Conservation (phyloP, 2,329 filamentous ascomycete species). For the Scedosporium dehoogii region DNA sequence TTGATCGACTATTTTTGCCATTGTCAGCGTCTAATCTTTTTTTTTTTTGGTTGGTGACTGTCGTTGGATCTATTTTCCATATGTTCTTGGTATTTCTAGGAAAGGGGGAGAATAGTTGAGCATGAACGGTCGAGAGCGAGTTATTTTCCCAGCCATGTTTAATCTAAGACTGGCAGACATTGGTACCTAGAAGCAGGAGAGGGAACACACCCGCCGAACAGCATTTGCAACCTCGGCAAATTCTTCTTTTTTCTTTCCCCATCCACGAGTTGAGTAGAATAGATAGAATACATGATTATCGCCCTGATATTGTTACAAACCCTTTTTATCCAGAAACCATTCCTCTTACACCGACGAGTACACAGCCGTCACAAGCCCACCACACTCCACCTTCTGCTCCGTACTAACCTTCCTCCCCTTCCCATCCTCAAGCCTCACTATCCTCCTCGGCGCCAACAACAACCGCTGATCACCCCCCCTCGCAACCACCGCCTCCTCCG, state of each 20-base stretch:
- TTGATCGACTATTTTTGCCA: constrained; percentile 3
- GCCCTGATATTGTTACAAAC: neutral
- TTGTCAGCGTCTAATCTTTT: neutral
- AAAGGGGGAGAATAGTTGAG: neutral
- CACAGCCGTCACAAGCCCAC: constrained; percentile 69
- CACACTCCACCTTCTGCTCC: constrained; percentile 85
- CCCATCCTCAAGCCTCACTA: constrained; percentile 49
- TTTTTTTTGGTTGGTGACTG: neutral
- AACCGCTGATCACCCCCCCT: constrained; percentile 59
- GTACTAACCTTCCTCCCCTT: constrained; percentile 61
- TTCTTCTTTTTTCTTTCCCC: neutral
- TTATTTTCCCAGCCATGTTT: too few relatives aligned
- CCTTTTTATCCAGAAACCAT: neutral
- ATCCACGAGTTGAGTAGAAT: neutral
- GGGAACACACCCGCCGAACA: neutral
- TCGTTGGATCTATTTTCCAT: neutral
- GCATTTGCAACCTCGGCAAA: neutral
- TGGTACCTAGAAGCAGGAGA: too few relatives aligned
- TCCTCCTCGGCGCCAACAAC: constrained; percentile 68
- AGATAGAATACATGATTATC: neutral
- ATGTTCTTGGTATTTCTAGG: neutral
- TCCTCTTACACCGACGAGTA: constrained; percentile 53
- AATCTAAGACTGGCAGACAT: too few relatives aligned
- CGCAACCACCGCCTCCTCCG: constrained; percentile 31
- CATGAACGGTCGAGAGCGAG: too few relatives aligned